Evolutionary conservation across 176 grass and related monocot species (phyloP), one percentile per base, ranked within the genome.

Genomic region (Guadua angustifolia): DNA sequence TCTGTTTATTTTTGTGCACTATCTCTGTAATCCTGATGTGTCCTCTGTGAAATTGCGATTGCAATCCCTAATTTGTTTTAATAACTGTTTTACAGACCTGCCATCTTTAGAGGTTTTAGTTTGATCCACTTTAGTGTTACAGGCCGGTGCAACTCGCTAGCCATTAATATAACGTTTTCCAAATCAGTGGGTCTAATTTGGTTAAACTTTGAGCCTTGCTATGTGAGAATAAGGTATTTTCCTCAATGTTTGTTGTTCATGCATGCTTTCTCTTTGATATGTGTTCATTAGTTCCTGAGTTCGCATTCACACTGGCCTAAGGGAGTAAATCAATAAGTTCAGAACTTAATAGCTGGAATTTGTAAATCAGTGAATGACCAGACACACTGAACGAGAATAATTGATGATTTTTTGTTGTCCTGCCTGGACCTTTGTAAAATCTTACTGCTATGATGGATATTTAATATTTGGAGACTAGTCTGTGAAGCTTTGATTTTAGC

Each of bases 381-480:
- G 17, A 9, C 5, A 36, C 38, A 36, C 5, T 82, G 6, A 60
- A 42, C 0, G n/a, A 66, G 50, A 57, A 66, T 42, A 49, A 79
- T 17, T 18, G 17, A 73, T 11, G 21, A 50, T 86, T 84, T 50
- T 50, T 50, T 67, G 50, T 88, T 61, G n/a, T 40, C 26, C 26
- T 85, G 47, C 62, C 17, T 22, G 64, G 5, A 9, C 53, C 11
- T 78, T n/a, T 82, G 40, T 58, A 71, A 77, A 52, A 53, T 40
- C 5, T 79, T 36, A 8, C n/a, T 35, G 13, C 15, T 4, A 50
- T 62, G 53, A 69, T 68, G 26, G 12, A 43, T 69, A 53, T 82
- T 43, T 73, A 26, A 12, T 50, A 64, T 73, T 43, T 60, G 14
- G 58, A 25, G 29, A 26, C 2, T 77, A 53, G 42, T 18, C 18